phyloP scores from a whole-genome alignment of 2,329 filamentous ascomycete genomes.

The Exophiala oligosperma region DNA sequence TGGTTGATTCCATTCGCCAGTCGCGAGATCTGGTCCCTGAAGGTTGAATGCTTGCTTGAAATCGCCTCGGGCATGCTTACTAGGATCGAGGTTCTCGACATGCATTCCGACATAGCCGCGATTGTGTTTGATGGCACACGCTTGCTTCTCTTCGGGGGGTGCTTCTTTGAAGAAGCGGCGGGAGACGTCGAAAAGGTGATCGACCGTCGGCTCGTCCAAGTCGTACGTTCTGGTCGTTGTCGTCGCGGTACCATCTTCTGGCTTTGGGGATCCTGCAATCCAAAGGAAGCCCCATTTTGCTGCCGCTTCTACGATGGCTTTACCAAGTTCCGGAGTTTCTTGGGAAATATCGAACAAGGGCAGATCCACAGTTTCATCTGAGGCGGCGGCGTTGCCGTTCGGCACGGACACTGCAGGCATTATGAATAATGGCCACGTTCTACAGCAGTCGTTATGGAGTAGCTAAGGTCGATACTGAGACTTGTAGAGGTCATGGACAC shows the following conservation, averaged over 20 bases:
- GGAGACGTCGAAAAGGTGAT: slow-evolving; percentile 10
- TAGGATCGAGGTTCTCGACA: slow-evolving; percentile 81
- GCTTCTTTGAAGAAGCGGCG: slow-evolving; percentile 13
- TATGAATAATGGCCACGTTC: too few relatives aligned
- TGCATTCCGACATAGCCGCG: slow-evolving; percentile 87
- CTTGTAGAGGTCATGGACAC: too few relatives aligned
- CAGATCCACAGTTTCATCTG: slow-evolving; percentile 46
- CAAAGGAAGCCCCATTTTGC: slow-evolving; percentile 87
- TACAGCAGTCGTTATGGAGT: too few relatives aligned
- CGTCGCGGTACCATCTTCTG: not conserved
- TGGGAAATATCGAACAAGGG: slow-evolving; percentile 81
- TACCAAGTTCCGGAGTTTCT: slow-evolving; percentile 58
- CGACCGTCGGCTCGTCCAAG: slow-evolving; percentile 6
- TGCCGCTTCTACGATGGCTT: slow-evolving; percentile 74
- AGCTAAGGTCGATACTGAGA: too few relatives aligned
- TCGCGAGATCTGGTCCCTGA: slow-evolving; percentile 63
- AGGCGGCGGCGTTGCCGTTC: slow-evolving; percentile 5
- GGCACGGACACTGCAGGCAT: slow-evolving; percentile 10
- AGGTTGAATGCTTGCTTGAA: slow-evolving; percentile 97
- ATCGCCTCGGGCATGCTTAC: slow-evolving; percentile 76
- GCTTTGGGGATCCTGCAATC: slow-evolving; percentile 45
- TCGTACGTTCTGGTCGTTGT: not conserved
- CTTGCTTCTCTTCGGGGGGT: slow-evolving; percentile 2
- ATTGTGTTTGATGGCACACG: slow-evolving; percentile 51
- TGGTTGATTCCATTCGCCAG: slow-evolving; percentile 66